These are phyloP conservation scores for Hypoxylon cercidicola DNA, from an alignment of 495 filamentous ascomycete genomes.

Conservation along the genomic window DNA sequence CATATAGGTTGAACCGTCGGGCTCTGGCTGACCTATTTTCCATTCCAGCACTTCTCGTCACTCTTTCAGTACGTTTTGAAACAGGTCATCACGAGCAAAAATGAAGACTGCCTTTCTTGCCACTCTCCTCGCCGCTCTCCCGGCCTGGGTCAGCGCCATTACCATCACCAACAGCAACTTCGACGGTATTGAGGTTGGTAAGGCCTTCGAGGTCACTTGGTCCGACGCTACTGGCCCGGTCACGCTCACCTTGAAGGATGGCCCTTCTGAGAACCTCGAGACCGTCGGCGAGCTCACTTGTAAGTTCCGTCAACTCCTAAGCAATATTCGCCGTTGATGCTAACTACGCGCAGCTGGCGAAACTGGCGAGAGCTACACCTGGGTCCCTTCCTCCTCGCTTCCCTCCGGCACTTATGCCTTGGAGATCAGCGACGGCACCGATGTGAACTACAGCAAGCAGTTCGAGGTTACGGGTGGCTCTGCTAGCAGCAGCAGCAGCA, in stretches of 20 bases:
- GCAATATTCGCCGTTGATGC: neutral
- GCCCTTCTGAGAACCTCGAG: slow-evolving; percentile 47
- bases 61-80: slow-evolving; percentile 37
- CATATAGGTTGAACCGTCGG: slow-evolving; percentile 12
- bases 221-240: slow-evolving; percentile 49
- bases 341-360: slow-evolving; percentile 43
- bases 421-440: slow-evolving; percentile 49
- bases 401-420: slow-evolving; percentile 57
- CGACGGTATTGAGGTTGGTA: slow-evolving; percentile 46
- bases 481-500: slow-evolving; percentile 31
- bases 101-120: slow-evolving; percentile 57
- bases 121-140: slow-evolving; percentile 50
- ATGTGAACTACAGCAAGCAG: slow-evolving; percentile 56
- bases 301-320: slow-evolving; percentile 32
- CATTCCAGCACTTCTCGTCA: slow-evolving; percentile 31
- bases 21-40: neutral
- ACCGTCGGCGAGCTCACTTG: slow-evolving; percentile 47
- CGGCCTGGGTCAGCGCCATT: slow-evolving; percentile 51
- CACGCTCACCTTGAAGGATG: slow-evolving; percentile 52
- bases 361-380: slow-evolving; percentile 49
- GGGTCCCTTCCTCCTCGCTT: slow-evolving; percentile 43
- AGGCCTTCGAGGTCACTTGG: slow-evolving; percentile 58
- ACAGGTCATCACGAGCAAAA: slow-evolving; percentile 41
- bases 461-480: slow-evolving; percentile 49
- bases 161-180: slow-evolving; percentile 56